Conservation (phyloP, 225 moss, liverwort and hornwort species). For the Marchantia polymorpha region DNA sequence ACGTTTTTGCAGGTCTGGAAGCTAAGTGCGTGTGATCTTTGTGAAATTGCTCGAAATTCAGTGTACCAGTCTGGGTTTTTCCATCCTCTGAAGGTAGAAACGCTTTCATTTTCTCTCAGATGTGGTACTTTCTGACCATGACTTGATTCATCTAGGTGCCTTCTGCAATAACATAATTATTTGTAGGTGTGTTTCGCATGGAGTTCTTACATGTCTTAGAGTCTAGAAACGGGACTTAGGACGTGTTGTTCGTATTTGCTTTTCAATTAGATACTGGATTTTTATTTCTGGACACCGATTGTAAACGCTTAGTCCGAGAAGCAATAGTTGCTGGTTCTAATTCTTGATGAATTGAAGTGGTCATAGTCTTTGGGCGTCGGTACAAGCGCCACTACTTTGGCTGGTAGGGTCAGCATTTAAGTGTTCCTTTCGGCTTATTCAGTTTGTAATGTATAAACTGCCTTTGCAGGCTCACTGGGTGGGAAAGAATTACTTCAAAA, state of each 20-base stretch:
- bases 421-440: background rate
- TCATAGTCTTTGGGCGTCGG: too few relatives aligned
- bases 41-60: slow-evolving; percentile 90
- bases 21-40: slow-evolving; percentile 88
- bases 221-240: too few relatives aligned
- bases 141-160: background rate
- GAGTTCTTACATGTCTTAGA: too few relatives aligned
- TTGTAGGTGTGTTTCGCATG: too few relatives aligned
- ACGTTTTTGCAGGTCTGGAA: slow-evolving; percentile 72
- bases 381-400: too few relatives aligned
- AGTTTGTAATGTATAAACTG: background rate
- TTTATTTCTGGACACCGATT: too few relatives aligned
- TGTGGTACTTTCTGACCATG: background rate
- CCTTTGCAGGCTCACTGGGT: slow-evolving; percentile 69
- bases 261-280: too few relatives aligned
- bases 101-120: background rate
- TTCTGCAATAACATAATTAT: too few relatives aligned
- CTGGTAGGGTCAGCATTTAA: background rate
- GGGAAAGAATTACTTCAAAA: slow-evolving; percentile 67
- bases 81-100: slow-evolving; percentile 61
- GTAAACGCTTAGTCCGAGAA: too few relatives aligned
- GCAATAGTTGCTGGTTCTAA: too few relatives aligned
- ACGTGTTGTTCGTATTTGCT: too few relatives aligned
- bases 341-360: too few relatives aligned
- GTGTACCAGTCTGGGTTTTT: slow-evolving; percentile 89